Evolutionary conservation across 2,329 filamentous ascomycete species (phyloP), one percentile per base, ranked within the genome.

Genomic region (Pestalotiopsis sp.): DNA sequence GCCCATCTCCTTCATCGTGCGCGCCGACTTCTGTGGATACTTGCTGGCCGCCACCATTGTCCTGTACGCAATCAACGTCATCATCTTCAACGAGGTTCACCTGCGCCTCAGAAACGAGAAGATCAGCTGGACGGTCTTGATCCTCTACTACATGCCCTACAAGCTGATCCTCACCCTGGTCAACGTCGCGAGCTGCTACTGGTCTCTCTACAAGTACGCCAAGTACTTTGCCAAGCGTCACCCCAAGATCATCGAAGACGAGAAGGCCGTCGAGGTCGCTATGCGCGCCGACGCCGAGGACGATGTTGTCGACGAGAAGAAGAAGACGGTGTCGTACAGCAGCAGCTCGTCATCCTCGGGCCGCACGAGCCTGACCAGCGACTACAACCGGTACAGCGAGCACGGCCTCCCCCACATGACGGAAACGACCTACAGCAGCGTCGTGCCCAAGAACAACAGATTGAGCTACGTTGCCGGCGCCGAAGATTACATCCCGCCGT

Each of bases 1-100:
- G 0, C 81, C 81, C 1, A 82, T 85, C 5, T 81, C 81, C 0
- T 80, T 85, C 68, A 73, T 79, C 56, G 79, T 82, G 20, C 75
- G 78, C 11, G 82, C 10, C 0, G 70, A 67, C 1, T 84, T 84
- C 69, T 78, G 76, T 48, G 77, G 75, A 7, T 79, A 78, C 58
- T 71, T 84, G 1, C 73, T 81, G 20, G 75, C 72, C 2, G 76
- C 73, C n/a, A 82, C 80, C 0, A 67, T 82, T 14, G 78, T 69
- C 13, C 75, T 85, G 73, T 84, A 85, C 68, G 71, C 81, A 58
- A 48, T 81, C 71, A 81, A 82, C 72, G 78, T 78, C 60, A 69
- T 81, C 11, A 76, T 85, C 56, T 85, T 85, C 76, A 85, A 85
- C 72, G 81, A 83, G 71, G 71, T 84, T 1, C 83, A 85, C 66